Conservation (phyloP, 352 stramenopile species). For the Phytophthora lateralis region DNA sequence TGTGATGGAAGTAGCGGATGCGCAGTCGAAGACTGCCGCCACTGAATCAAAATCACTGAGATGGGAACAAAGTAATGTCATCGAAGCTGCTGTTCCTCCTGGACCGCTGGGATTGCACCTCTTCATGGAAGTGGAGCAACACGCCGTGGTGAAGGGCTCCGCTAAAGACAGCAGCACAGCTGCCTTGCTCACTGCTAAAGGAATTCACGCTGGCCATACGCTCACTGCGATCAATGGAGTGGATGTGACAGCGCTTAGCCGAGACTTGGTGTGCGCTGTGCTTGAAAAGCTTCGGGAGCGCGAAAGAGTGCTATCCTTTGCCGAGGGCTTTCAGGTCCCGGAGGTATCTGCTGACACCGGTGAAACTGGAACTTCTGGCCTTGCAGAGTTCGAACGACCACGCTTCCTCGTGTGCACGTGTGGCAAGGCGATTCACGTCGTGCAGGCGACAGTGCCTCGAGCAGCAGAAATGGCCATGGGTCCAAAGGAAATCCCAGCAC, state of each 20-base stretch:
- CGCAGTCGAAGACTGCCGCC: conserved; percentile 9
- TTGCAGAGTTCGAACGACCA: conserved; percentile 42
- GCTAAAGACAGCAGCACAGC: conserved; percentile 54
- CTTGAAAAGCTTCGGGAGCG: conserved; percentile 57
- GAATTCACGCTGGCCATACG: conserved; percentile 42
- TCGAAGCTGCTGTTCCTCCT: conserved; percentile 44
- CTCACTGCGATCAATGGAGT: conserved; percentile 66
- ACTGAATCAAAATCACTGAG: conserved; percentile 10
- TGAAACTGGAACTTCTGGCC: conserved; percentile 20
- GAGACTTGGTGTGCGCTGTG: conserved; percentile 47
- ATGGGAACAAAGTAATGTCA: conserved; percentile 35
- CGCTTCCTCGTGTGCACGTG: conserved; percentile 68
- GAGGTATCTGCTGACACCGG: conserved; percentile 1
- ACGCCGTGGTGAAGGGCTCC: conserved; percentile 64
- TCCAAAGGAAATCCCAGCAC: conserved; percentile 46
- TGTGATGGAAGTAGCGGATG: conserved; percentile 25
- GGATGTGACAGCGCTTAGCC: conserved; percentile 45
- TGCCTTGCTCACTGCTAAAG: conserved; percentile 32
- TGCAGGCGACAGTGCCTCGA: conserved; percentile 52
- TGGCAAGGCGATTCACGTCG: conserved; percentile 57
- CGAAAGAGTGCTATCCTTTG: conserved; percentile 62
- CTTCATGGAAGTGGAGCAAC: conserved; percentile 55
- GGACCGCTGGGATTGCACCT: conserved; percentile 69
- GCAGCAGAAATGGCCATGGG: conserved; percentile 66
- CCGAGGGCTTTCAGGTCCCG: conserved; percentile 36